Evolutionary conservation across 164 flowering plant species (phyloP), one percentile per base, ranked within the genome.

Genomic region (Houttuynia cordata): DNA sequence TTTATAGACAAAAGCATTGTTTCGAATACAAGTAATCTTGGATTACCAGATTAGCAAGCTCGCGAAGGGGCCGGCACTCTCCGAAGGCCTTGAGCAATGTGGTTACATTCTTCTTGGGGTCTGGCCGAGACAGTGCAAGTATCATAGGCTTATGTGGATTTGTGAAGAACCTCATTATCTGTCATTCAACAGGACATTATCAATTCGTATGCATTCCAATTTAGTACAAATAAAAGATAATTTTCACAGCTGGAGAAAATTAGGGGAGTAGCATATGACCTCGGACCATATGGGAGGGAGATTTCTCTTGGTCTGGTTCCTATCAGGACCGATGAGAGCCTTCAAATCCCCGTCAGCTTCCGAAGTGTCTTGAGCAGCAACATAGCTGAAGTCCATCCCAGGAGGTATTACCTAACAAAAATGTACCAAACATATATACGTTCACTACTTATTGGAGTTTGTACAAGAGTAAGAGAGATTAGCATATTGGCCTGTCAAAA

Each of bases 91-190:
- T 84, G 62, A 88, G 74, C 62, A 88, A 75, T 39, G 88, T 84
- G 30, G 87, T 83, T 51, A 88, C 82, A 57, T 86, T 88, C 57
- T 88, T 88, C 75, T 88, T 88, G 0, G 91, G 96, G 70, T 88
- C 96, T 57, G 96, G 93, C 42, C 91, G 81, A 6, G 96, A 85
- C 59, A 88, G 62, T 53, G 96, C 96, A 6, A 88, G 84, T 62
- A 86, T 88, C 78, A 79, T 88, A 0, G 96, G 96, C 74, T 86
- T 88, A 78, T 83, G 91, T 39, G 91, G 93, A 70, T 88, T 88
- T 9, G 83, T 78, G 70, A 88, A 86, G 64, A 88, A 88, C 24
- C 91, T 65, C 86, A 80, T 88, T n/a, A 88, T 67, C 92, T 88
- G 90, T 30, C 20, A 1, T 42, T 42, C 49, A 42, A 42, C 17